Evolutionary conservation across 257 asterid species (phyloP), one percentile per base, ranked within the genome.

Genomic region (Lycium ferocissimum): DNA sequence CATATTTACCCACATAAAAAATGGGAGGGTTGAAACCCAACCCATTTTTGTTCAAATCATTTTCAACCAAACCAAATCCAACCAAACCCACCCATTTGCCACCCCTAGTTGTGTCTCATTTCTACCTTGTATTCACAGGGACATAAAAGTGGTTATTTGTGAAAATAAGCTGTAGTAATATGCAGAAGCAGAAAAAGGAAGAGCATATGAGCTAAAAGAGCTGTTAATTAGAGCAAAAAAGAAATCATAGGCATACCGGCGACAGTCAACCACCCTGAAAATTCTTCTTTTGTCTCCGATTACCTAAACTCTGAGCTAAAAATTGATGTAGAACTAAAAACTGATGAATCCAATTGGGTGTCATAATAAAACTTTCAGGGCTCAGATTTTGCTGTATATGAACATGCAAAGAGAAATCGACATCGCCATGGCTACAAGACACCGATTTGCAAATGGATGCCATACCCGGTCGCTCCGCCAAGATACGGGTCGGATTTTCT

Each of bases 341-440:
- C 33, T 26, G 33, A 26, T 26, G 33, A 26, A 26, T 26, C 33
- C 33, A 26, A 26, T 26, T 26, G 33, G 33, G 33, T 26, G 33
- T 26, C 33, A 26, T 26, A 26, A 1, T 47, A 65, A 65, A 67
- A 73, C 58, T 20, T 2, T 72, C 13, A 57, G 51, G 85, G 85
- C 85, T 82, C 85, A 69, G 85, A 87, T 84, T 69, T 70, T 37
- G 45, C 20, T 49, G 70, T 73, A 76, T 45, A 53, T 59, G 33
- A 26, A 26, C 33, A 26, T 26, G 33, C 33, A 26, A 26, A 26
- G 33, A 26, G 33, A 26, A 26, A 56, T 72, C 51, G 49, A 57
- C 56, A 45, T 26, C 81, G 84, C 90, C 90, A 87, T 82, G 88
- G 85, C 88, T 57, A 85, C 88, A 26, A 85, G 73, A 82, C 65